Conservation (phyloP, 2,329 filamentous ascomycete species). For the Fusarium falciforme region DNA sequence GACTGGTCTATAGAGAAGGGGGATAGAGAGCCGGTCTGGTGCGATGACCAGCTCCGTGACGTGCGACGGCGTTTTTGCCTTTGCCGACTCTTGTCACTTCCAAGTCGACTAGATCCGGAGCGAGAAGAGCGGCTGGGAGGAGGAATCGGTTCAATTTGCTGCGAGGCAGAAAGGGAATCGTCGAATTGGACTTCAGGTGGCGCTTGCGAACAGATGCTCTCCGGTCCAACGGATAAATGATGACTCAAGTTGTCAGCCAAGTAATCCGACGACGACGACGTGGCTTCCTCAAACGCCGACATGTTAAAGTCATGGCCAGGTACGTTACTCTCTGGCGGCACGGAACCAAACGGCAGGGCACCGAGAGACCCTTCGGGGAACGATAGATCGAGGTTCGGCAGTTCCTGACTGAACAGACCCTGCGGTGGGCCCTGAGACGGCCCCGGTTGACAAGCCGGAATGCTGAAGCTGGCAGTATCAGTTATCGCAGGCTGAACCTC, state of each 20-base stretch:
- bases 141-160: neutral
- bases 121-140: neutral
- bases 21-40: conserved; percentile 26
- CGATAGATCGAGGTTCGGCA: neutral
- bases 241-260: neutral
- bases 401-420: neutral
- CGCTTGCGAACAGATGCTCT: neutral
- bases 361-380: neutral
- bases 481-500: neutral
- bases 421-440: neutral
- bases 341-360: neutral
- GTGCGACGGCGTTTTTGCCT: conserved; percentile 31
- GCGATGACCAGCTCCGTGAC: conserved; percentile 18
- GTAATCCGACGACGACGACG: neutral
- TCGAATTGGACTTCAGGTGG: conserved; percentile 10
- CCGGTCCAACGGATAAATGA: conserved; percentile 2
- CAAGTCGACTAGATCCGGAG: neutral
- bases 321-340: neutral
- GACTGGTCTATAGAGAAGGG: conserved; percentile 39
- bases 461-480: neutral
- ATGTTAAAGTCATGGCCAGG: neutral
- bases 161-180: conserved; percentile 1
- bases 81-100: neutral
- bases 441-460: neutral
- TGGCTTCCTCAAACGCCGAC: conserved; percentile 1